phyloP scores from a whole-genome alignment of 2,329 filamentous ascomycete species.

The Xylariaceae sp. region DNA sequence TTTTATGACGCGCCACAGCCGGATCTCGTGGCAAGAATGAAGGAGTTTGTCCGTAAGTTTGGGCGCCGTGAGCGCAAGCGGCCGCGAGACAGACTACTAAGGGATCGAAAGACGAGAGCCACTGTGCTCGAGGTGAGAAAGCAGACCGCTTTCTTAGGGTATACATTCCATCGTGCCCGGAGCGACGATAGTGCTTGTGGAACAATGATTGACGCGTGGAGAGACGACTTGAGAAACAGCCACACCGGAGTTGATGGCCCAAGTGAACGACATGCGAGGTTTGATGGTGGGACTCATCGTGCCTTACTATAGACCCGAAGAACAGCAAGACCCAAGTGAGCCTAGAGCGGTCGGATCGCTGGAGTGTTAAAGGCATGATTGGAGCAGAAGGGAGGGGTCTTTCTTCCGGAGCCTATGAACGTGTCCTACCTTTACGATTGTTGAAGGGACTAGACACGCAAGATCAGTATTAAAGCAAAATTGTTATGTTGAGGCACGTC shows the following conservation, averaged over 20 bases:
- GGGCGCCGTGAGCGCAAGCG: slow-evolving; percentile 70
- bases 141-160: slow-evolving; percentile 81
- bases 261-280: no score
- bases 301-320: no score
- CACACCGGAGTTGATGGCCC: no score
- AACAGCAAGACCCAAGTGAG: no score
- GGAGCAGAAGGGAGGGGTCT: no score
- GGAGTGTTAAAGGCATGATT: no score
- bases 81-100: slow-evolving; percentile 78
- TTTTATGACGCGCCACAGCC: not conserved
- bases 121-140: slow-evolving; percentile 78
- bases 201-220: slow-evolving; percentile 4
- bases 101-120: slow-evolving; percentile 65
- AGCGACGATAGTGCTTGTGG: slow-evolving; percentile 26
- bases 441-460: not conserved
- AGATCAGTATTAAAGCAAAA: slow-evolving; percentile 9
- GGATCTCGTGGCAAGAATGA: slow-evolving; percentile 37
- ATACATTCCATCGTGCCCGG: slow-evolving; percentile 66
- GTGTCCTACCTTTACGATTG: not conserved
- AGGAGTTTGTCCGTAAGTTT: slow-evolving; percentile 49
- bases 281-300: no score
- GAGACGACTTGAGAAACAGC: not conserved
- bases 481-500: slow-evolving; percentile 3
- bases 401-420: no score
- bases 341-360: no score